phyloP scores from a whole-genome alignment of 169 alveolate genomes.

The Amoebophrya sp. region DNA sequence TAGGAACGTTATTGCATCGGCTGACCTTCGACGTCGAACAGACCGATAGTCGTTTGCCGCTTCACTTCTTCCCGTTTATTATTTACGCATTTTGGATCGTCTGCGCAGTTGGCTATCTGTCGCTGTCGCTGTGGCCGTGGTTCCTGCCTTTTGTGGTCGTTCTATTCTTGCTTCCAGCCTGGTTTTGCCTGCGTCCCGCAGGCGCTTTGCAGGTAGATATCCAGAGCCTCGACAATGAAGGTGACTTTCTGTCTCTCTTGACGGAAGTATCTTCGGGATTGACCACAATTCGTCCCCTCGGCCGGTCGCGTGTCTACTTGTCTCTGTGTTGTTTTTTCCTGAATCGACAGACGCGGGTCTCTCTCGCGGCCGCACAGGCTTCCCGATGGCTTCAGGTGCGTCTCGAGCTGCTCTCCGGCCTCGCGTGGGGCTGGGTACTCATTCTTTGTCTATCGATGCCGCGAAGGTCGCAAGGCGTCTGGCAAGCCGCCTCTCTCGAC shows the following conservation, averaged over 20 bases:
- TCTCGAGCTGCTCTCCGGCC: background rate
- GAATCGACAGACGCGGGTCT: background rate
- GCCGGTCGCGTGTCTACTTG: background rate
- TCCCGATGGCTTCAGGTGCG: background rate
- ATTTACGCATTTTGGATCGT: background rate
- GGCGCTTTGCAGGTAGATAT: background rate
- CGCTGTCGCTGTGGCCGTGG: background rate
- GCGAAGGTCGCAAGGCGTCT: too few species aligned
- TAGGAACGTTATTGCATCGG: background rate
- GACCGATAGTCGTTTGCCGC: background rate
- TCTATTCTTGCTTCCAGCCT: background rate
- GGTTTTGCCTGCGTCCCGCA: background rate
- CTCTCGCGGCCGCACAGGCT: background rate
- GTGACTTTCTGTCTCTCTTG: background rate
- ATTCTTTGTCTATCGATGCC: too few species aligned
- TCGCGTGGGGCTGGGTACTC: background rate
- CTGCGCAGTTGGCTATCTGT: background rate
- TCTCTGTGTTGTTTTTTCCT: background rate
- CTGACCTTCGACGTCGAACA: conserved; percentile 15
- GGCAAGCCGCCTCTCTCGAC: background rate
- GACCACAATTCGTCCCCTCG: background rate
- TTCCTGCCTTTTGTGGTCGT: background rate
- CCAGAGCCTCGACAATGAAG: background rate
- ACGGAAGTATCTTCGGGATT: background rate
- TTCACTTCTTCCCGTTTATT: background rate